Base-by-base conservation (phyloP, 345 rosid genomes). In the Linum usitatissimum region DNA sequence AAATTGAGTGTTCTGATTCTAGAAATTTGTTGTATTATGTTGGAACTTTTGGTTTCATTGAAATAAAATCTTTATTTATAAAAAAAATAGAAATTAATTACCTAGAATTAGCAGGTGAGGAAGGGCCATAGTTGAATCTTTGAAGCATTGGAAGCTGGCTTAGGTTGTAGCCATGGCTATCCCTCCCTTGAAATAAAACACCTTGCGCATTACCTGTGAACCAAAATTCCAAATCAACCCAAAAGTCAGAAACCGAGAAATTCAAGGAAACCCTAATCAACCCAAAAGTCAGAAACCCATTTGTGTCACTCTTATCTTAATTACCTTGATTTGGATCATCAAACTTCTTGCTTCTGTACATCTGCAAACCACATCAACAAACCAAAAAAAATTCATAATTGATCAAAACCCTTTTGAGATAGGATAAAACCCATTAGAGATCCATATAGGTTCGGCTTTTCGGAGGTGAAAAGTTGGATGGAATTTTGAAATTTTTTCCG, bases 281-380 rank as follows among this genome's bases (percentile, higher is more conserved):
- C 23, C 12, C 34, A 28, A 13, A 62, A 40, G 30, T 40, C 4
- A n/a, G 13, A 40, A 61, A 13, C 19, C 6, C 14, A 63, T n/a
- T n/a, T n/a, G n/a, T n/a, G n/a, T n/a, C n/a, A n/a, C n/a, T n/a
- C n/a, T n/a, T n/a, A n/a, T 31, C 19, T 12, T 30, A 38, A 57
- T 15, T 30, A 86, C 94, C 85, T 89, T 80, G 86, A 54, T 80
- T 73, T 9, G 71, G 72, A 62, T 83, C 86, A 71, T 89, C 90
- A 10, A 79, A 74, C 81, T 79, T 86, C 81, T 86, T 86, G 86
- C 85, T 89, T 70, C 96, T 73, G 70, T 81, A 86, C 96, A 89
- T 89, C 96, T 89, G 77, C 59, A 3, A 40, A 42, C 59, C 55
- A 48, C 15, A 42, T 4, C 21, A 57, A n/a, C 9, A 30, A 19